Evolutionary conservation across 1,139 yeast species (phyloP).

Genomic region (Yamadazyma sp.): DNA sequence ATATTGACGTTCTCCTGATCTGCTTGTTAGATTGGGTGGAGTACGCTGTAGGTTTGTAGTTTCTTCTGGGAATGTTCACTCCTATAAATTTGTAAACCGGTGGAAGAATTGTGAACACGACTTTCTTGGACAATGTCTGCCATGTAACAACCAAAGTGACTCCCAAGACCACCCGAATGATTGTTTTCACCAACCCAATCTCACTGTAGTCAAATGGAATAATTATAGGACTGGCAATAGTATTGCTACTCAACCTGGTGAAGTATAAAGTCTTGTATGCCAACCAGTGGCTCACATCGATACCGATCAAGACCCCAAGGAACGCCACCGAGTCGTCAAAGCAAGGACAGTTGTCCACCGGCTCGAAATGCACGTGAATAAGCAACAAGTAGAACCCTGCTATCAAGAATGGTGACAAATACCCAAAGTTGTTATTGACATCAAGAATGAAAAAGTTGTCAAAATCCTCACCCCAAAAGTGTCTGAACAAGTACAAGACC

Average conservation of each 20-base stretch:
- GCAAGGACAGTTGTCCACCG: slow-evolving; percentile 94
- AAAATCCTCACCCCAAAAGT: slow-evolving; percentile 33
- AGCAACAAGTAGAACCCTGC: slow-evolving; percentile 46
- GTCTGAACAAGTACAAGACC: slow-evolving; percentile 43
- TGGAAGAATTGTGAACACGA: slow-evolving; percentile 50
- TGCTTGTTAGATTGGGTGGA: slow-evolving; percentile 33
- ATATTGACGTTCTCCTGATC: slow-evolving; percentile 41
- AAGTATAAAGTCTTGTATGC: slow-evolving; percentile 27
- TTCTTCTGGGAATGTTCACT: slow-evolving; percentile 41
- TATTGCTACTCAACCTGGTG: slow-evolving; percentile 17
- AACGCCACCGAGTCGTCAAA: slow-evolving; percentile 95
- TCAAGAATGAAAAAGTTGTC: slow-evolving; percentile 36
- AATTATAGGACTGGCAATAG: slow-evolving; percentile 28
- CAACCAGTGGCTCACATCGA: slow-evolving; percentile 58
- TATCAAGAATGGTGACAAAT: slow-evolving; percentile 37
- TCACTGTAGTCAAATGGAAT: slow-evolving; percentile 40
- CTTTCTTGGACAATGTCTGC: slow-evolving; percentile 67
- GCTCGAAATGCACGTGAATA: slow-evolving; percentile 74
- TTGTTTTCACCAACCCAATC: slow-evolving; percentile 41
- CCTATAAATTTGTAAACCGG: slow-evolving; percentile 48
- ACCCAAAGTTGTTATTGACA: slow-evolving; percentile 19
- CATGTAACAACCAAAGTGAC: slow-evolving; percentile 60
- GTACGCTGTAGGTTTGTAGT: slow-evolving; percentile 41
- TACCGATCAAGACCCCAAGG: slow-evolving; percentile 81
- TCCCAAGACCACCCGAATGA: slow-evolving; percentile 56